These are phyloP conservation scores for Euphrasia confusa DNA, from an alignment of 257 asterid genomes.

Conservation along the genomic window DNA sequence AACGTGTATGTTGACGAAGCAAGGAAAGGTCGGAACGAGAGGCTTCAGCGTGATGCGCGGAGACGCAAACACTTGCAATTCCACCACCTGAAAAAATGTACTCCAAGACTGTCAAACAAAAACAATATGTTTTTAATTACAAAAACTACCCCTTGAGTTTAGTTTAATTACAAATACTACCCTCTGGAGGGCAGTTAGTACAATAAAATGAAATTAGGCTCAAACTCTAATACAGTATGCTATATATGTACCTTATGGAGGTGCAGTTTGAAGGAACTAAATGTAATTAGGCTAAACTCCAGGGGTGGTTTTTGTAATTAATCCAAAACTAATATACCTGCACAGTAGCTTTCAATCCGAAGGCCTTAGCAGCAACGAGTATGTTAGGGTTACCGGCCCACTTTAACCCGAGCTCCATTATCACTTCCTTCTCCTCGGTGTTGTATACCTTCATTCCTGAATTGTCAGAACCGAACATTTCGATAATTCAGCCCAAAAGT, in stretches of 20 bases:
- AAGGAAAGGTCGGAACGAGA: slow-evolving; percentile 77
- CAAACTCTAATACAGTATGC: no score
- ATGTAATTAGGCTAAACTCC: background rate
- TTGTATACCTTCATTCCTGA: slow-evolving; percentile 81
- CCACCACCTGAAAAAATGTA: slow-evolving; percentile 54
- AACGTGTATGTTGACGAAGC: slow-evolving; percentile 67
- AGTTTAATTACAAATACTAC: background rate
- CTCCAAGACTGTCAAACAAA: slow-evolving; percentile 10
- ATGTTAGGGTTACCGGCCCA: slow-evolving; percentile 85
- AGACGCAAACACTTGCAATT: slow-evolving; percentile 77
- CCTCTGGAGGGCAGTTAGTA: background rate
- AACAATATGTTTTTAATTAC: background rate
- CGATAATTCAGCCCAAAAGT: no score
- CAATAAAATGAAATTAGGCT: no score
- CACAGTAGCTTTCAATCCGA: slow-evolving; percentile 68
- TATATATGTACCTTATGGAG: no score
- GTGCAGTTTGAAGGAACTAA: background rate
- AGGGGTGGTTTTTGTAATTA: background rate
- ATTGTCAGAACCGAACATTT: background rate
- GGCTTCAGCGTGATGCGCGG: slow-evolving; percentile 96
- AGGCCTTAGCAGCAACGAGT: slow-evolving; percentile 67
- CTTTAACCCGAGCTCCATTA: slow-evolving; percentile 73
- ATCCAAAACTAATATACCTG: slow-evolving; percentile 42
- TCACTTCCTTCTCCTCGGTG: slow-evolving; percentile 82
- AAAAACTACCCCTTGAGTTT: background rate